Conservation (phyloP, 352 stramenopile species). For the Thraustochytrium striatum region DNA sequence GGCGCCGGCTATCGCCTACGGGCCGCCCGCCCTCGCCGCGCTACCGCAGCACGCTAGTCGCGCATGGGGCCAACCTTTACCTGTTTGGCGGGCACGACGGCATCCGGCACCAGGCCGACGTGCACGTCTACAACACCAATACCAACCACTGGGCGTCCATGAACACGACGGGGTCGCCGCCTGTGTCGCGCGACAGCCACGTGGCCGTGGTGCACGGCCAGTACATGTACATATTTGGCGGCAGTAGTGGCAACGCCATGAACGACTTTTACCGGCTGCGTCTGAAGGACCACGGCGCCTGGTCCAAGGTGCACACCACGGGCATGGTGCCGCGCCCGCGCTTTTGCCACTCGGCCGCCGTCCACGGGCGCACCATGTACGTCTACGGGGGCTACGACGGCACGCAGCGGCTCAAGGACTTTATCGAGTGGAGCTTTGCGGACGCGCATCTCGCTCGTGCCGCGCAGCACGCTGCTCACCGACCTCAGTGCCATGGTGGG, state of each 20-base stretch:
- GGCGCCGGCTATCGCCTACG: background rate
- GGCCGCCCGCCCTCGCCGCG: conserved; percentile 2
- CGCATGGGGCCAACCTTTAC: conserved; percentile 66
- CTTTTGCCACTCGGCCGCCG: conserved; percentile 89
- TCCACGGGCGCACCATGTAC: conserved; percentile 62
- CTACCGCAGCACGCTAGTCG: conserved; percentile 22
- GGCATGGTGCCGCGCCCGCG: conserved; percentile 80
- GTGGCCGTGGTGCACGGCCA: conserved; percentile 85
- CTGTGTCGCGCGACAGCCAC: conserved; percentile 93
- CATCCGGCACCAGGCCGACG: conserved; percentile 91
- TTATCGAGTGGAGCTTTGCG: conserved; percentile 54
- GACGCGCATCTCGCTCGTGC: conserved; percentile 59
- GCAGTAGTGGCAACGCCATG: conserved; percentile 28
- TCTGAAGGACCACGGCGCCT: conserved; percentile 24
- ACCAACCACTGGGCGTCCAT: background rate
- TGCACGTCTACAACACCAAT: conserved; percentile 83
- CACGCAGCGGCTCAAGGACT: conserved; percentile 78
- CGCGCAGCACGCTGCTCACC: conserved; percentile 62
- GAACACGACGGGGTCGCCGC: conserved; percentile 51
- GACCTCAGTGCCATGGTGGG: conserved; percentile 68
- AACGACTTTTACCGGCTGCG: conserved; percentile 34
- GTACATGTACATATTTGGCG: conserved; percentile 84
- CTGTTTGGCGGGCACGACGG: conserved; percentile 95
- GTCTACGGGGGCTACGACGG: conserved; percentile 88
- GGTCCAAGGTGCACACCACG: conserved; percentile 23